These are phyloP conservation scores for Geotrichum aggregatum DNA, from an alignment of 1,139 yeast species.

Conservation along the genomic window DNA sequence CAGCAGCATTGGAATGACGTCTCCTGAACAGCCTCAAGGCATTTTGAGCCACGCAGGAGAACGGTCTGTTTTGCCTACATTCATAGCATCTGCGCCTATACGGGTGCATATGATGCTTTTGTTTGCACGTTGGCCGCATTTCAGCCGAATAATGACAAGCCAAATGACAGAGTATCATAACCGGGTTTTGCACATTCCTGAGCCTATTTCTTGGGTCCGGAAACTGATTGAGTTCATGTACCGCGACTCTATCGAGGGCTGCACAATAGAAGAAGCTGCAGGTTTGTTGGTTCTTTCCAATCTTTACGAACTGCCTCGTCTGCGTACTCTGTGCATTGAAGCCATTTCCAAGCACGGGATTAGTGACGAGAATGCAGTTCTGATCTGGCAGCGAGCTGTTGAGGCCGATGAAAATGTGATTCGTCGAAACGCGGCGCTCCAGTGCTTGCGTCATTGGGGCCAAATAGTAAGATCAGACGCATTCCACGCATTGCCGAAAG, in stretches of 20 bases:
- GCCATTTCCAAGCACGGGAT: slow-evolving; percentile 40
- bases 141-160: slow-evolving; percentile 46
- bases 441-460: slow-evolving; percentile 50
- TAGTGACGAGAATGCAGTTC: slow-evolving; percentile 38
- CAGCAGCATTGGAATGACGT: slow-evolving; percentile 4
- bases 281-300: slow-evolving; percentile 51
- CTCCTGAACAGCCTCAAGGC: not conserved
- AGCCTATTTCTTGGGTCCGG: slow-evolving; percentile 47
- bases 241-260: slow-evolving; percentile 43
- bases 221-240: slow-evolving; percentile 50
- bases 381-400: slow-evolving; percentile 45
- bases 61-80: slow-evolving; percentile 17
- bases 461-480: slow-evolving; percentile 44
- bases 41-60: not conserved
- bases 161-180: slow-evolving; percentile 54
- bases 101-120: slow-evolving; percentile 51
- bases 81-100: slow-evolving; percentile 37
- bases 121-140: slow-evolving; percentile 60
- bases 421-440: slow-evolving; percentile 41
- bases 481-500: slow-evolving; percentile 46
- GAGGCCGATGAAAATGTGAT: slow-evolving; percentile 45
- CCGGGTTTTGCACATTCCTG: slow-evolving; percentile 51
- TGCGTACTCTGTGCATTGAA: slow-evolving; percentile 43
- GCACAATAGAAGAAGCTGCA: slow-evolving; percentile 39
- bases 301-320: slow-evolving; percentile 48